Evolutionary conservation across 345 rosid species (phyloP).

Genomic region (Lepidium didymum): DNA sequence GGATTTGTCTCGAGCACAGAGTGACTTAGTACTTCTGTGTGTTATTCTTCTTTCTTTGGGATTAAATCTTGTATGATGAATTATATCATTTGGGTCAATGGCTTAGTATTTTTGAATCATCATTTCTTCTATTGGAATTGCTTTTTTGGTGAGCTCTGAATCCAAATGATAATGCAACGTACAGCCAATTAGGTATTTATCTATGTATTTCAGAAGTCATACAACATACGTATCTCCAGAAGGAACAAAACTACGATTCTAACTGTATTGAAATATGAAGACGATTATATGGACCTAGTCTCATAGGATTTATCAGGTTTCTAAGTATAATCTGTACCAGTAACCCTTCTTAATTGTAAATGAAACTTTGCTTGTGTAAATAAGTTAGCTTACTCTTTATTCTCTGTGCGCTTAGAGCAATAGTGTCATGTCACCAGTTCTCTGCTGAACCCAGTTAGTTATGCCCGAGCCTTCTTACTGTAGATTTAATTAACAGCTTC

Average conservation of each 20-base stretch:
- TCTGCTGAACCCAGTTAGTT: neutral
- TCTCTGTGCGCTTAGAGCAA: neutral
- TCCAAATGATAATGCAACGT: neutral
- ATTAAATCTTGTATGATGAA: conserved; percentile 5
- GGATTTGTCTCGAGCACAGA: conserved; percentile 1
- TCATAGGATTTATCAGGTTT: neutral
- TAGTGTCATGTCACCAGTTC: neutral
- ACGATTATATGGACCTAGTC: too few species aligned
- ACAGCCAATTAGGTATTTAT: too few species aligned
- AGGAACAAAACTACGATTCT: too few species aligned
- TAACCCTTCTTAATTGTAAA: neutral
- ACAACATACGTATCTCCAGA: too few species aligned
- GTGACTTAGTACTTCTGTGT: neutral
- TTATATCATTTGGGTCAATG: neutral
- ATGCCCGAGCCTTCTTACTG: neutral
- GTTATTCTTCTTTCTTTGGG: neutral
- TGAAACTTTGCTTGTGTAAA: neutral
- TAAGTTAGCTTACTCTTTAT: neutral
- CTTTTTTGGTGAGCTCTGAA: neutral
- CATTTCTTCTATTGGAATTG: neutral
- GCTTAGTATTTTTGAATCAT: conserved; percentile 11
- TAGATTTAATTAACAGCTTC: neutral
- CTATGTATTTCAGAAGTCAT: too few species aligned
- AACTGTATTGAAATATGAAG: too few species aligned
- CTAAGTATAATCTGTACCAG: neutral